These are phyloP conservation scores for Coniochaeta sp. DNA, from an alignment of 2,329 filamentous ascomycete genomes.

Conservation along the genomic window DNA sequence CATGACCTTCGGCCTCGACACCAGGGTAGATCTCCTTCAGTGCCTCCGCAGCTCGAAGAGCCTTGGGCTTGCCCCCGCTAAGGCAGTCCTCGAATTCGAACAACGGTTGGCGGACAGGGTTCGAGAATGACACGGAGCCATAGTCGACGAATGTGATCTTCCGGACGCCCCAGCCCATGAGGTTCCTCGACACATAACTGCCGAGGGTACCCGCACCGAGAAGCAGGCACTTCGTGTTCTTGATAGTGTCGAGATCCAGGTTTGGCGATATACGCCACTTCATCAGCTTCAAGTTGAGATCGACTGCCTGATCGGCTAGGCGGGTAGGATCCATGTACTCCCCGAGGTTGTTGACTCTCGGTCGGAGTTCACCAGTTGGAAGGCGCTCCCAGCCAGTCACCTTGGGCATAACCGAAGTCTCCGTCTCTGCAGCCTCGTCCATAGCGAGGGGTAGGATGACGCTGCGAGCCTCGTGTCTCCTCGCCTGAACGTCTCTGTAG, in stretches of 20 bases:
- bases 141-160: slow-evolving; percentile 97
- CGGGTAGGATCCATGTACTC: slow-evolving; percentile 89
- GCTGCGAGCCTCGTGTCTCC: slow-evolving; percentile 73
- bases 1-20: slow-evolving; percentile 72
- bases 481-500: slow-evolving; percentile 76
- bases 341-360: slow-evolving; percentile 72
- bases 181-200: slow-evolving; percentile 83
- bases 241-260: slow-evolving; percentile 81
- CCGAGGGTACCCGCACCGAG: slow-evolving; percentile 90
- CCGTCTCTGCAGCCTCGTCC: slow-evolving; percentile 35
- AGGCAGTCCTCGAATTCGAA: slow-evolving; percentile 88
- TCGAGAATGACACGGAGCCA: slow-evolving; percentile 87
- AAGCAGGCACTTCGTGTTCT: slow-evolving; percentile 80
- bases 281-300: slow-evolving; percentile 95
- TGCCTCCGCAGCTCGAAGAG: slow-evolving; percentile 69
- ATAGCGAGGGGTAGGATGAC: slow-evolving; percentile 64
- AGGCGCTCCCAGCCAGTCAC: slow-evolving; percentile 94
- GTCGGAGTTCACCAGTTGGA: slow-evolving; percentile 65
- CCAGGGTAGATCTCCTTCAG: slow-evolving; percentile 85
- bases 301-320: slow-evolving; percentile 87
- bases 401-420: slow-evolving; percentile 62
- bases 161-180: slow-evolving; percentile 92
- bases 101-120: slow-evolving; percentile 88
- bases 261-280: slow-evolving; percentile 95
- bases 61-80: slow-evolving; percentile 77